Conservation (phyloP, 257 asterid species). For the Catharanthus roseus region DNA sequence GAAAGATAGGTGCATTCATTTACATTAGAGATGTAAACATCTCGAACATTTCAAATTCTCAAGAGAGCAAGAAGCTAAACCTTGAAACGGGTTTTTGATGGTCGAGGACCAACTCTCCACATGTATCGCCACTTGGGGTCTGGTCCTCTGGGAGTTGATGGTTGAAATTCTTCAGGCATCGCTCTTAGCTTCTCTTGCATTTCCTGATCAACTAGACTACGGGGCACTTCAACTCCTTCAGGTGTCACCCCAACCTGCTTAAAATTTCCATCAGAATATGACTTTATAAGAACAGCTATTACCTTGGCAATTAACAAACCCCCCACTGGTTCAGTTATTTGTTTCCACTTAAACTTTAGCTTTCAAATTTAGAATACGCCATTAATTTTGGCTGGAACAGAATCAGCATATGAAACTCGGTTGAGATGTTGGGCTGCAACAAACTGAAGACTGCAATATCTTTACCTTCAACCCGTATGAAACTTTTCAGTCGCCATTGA, state of each 20-base stretch:
- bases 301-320: neutral
- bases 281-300: neutral
- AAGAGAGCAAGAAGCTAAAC: slow-evolving; percentile 28
- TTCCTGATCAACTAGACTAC: slow-evolving; percentile 82
- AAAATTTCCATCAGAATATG: slow-evolving; percentile 12
- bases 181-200: slow-evolving; percentile 74
- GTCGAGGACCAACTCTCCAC: slow-evolving; percentile 98
- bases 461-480: neutral
- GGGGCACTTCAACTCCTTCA: slow-evolving; percentile 98
- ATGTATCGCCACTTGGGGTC: slow-evolving; percentile 98
- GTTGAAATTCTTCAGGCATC: slow-evolving; percentile 61
- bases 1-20: slow-evolving; percentile 3
- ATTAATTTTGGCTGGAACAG: neutral
- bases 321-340: neutral
- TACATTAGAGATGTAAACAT: slow-evolving; percentile 1
- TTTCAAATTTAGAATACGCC: neutral
- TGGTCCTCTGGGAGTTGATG: slow-evolving; percentile 72
- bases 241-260: slow-evolving; percentile 95
- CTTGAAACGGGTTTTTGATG: slow-evolving; percentile 67
- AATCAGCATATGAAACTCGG: neutral
- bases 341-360: neutral
- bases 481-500: neutral
- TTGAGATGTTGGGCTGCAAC: neutral
- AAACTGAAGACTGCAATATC: neutral
- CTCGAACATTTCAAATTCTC: slow-evolving; percentile 11